Evolutionary conservation across 208 protist species (phyloP).

Genomic region (Trichomonas vaginalis): DNA sequence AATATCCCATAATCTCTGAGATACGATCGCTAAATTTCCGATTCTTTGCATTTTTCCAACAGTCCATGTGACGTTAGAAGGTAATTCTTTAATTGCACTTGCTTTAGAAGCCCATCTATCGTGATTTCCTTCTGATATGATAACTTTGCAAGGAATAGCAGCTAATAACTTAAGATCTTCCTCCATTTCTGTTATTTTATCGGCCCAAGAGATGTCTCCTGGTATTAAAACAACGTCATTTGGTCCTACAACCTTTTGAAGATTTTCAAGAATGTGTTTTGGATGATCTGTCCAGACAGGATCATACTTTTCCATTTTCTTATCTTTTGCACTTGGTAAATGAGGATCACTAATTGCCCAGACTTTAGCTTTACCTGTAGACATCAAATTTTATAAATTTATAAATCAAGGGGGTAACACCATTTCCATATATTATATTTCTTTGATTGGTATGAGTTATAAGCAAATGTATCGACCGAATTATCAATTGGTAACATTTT

Average conservation of each 20-base stretch:
- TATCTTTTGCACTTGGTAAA: not conserved
- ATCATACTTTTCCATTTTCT: not conserved
- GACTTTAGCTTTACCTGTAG: not conserved
- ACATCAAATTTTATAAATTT: not conserved
- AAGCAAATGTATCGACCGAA: no score
- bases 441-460: no score
- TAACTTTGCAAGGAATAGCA: not conserved
- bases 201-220: not conserved
- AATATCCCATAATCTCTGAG: not conserved
- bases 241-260: not conserved
- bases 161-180: not conserved
- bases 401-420: no score
- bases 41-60: no score
- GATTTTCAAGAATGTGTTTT: not conserved
- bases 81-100: not conserved
- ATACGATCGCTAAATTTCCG: not conserved
- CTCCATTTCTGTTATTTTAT: not conserved
- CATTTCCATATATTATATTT: no score
- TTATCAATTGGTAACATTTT: no score
- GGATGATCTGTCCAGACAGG: not conserved
- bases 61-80: not conserved
- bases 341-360: not conserved
- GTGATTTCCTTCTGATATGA: conserved; percentile 8
- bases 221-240: not conserved
- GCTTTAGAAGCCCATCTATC: not conserved